Base-by-base conservation (phyloP, 805 yeast genomes). In the Kodamaea kaohsiungensis region DNA sequence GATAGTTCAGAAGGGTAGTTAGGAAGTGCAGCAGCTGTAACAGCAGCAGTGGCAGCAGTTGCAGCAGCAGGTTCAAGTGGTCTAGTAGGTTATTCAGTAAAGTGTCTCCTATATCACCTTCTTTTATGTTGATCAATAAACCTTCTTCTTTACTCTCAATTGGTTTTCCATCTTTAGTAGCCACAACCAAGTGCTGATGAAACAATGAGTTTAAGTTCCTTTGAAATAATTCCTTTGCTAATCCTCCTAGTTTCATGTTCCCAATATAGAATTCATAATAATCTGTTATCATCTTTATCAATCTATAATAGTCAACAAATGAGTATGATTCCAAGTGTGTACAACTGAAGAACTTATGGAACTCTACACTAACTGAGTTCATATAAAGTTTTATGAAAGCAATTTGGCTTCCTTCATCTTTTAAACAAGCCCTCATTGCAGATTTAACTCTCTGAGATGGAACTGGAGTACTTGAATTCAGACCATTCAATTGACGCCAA, bases 391-490 rank as follows among this genome's bases (percentile, higher is more conserved):
- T 64, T 13, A 70, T 65, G 49, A 76, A 75, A 13, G 71, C 70
- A 9, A 61, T 56, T 54, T 73, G 79, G 42, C 62, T 64, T 3
- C 40, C 9, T 3, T 68, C 71, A 52, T 71, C 73, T 49, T 72
- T 71, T 18, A 75, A 61, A 49, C 78, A 72, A 13, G 71, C 63
- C 46, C 70, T 59, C 10, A 75, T 71, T 2, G 79, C 79, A 1
- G 73, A 61, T 42, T 65, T 68, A 7, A 72, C 64, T 25, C 80
- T 59, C 17, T 65, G 70, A 22, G 73, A 64, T 0, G 78, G 66
- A 68, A 64, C 69, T 5, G 59, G 52, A 12, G 52, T 46, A 7
- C 22, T 52, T 12, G 12, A 10, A n/a, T n/a, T 2, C 43, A 17
- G 49, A 13, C 43, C 47, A 10, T 25, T 25, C 38, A 43, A 43